phyloP scores from a whole-genome alignment of 306 rosid species.

The Vicia villosa region DNA sequence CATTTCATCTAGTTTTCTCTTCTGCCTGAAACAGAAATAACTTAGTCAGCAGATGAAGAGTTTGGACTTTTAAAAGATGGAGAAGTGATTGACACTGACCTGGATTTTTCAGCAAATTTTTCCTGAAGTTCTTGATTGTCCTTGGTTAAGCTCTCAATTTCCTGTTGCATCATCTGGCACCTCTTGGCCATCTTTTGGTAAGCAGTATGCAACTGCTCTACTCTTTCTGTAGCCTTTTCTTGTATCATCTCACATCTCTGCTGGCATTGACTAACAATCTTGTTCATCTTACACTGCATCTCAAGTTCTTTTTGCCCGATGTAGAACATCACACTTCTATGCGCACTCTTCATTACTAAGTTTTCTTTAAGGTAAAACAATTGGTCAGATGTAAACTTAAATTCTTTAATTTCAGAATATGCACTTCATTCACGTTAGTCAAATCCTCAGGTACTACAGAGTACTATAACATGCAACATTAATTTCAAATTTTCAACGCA shows the following conservation, averaged over 20 bases:
- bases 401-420: slow-evolving; percentile 7
- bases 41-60: slow-evolving; percentile 20
- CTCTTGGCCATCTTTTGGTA: slow-evolving; percentile 90
- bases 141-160: slow-evolving; percentile 83
- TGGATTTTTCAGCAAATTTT: slow-evolving; percentile 91
- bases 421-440: slow-evolving; percentile 18
- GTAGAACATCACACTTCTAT: slow-evolving; percentile 93
- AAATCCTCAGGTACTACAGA: background rate
- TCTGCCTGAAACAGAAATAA: slow-evolving; percentile 68
- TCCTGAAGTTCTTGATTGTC: slow-evolving; percentile 99
- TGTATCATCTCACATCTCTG: slow-evolving; percentile 96
- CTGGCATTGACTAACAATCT: slow-evolving; percentile 76
- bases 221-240: slow-evolving; percentile 86
- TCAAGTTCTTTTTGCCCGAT: slow-evolving; percentile 93
- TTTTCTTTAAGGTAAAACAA: slow-evolving; percentile 54
- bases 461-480: slow-evolving; percentile 16
- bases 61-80: slow-evolving; percentile 28
- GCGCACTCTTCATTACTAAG: slow-evolving; percentile 88
- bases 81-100: slow-evolving; percentile 49
- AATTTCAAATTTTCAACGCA: slow-evolving; percentile 19
- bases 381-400: slow-evolving; percentile 18
- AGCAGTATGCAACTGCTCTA: slow-evolving; percentile 87
- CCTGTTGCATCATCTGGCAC: slow-evolving; percentile 93
- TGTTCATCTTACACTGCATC: slow-evolving; percentile 89
- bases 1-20: slow-evolving; percentile 99